phyloP scores from a whole-genome alignment of 345 rosid genomes.

The Anastatica hierochuntica region DNA sequence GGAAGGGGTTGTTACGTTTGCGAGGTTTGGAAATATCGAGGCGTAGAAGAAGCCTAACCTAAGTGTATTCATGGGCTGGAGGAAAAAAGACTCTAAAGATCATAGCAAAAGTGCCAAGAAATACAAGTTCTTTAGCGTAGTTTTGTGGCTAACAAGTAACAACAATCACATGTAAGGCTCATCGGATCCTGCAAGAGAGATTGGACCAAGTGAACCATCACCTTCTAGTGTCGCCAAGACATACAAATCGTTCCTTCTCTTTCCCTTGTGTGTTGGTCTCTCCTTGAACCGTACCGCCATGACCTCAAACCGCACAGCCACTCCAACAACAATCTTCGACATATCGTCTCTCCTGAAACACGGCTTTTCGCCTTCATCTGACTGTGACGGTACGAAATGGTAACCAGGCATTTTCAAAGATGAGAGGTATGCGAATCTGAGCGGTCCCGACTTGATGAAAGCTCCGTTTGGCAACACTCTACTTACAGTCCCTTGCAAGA shows the following conservation, averaged over 20 bases:
- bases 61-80: no score
- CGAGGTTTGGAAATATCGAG: no score
- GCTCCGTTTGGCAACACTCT: slow-evolving; percentile 2
- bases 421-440: slow-evolving; percentile 19
- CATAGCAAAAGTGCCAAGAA: no score
- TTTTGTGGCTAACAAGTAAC: no score
- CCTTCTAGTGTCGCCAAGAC: slow-evolving; percentile 21
- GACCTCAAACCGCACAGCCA: slow-evolving; percentile 18
- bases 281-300: slow-evolving; percentile 16
- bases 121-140: no score
- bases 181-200: slow-evolving; percentile 26
- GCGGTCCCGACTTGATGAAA: slow-evolving; percentile 16
- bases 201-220: slow-evolving; percentile 14
- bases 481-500: slow-evolving; percentile 20
- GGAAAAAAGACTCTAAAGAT: no score
- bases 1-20: no score
- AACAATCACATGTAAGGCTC: slow-evolving; percentile 15
- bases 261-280: not conserved
- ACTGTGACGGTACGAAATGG: not conserved
- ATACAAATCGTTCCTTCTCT: slow-evolving; percentile 8
- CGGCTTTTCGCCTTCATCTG: not conserved
- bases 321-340: slow-evolving; percentile 20
- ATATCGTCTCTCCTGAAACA: slow-evolving; percentile 19
- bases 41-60: no score
- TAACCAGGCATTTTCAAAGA: slow-evolving; percentile 17